These are phyloP conservation scores for Pholiota microspora DNA, from an alignment of 768 basidiomycete species.

Conservation along the genomic window DNA sequence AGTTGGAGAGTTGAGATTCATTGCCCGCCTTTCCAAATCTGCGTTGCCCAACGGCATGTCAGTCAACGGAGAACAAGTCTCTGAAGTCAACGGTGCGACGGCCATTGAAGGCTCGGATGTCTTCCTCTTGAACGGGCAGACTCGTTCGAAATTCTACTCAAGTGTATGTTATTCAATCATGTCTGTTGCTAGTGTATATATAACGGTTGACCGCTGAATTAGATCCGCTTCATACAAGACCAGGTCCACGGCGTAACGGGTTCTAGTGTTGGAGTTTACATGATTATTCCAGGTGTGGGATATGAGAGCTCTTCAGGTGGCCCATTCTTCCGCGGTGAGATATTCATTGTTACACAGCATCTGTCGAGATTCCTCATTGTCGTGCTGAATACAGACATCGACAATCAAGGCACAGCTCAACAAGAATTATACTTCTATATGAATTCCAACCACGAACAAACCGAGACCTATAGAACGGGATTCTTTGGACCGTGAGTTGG, in stretches of 20 bases:
- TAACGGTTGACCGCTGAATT: not conserved
- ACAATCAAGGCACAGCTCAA: conserved; percentile 44
- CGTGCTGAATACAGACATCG: conserved; percentile 32
- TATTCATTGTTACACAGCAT: not conserved
- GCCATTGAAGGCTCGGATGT: conserved; percentile 50
- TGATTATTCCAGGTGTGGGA: conserved; percentile 41
- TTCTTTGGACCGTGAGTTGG: conserved; percentile 44
- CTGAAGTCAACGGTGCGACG: conserved; percentile 40
- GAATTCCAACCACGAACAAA: conserved; percentile 47
- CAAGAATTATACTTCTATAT: conserved; percentile 50
- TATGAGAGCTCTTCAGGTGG: conserved; percentile 49
- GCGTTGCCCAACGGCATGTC: conserved; percentile 35
- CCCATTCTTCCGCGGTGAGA: conserved; percentile 44
- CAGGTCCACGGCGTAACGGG: conserved; percentile 50
- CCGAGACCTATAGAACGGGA: conserved; percentile 41
- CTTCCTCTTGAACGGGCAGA: conserved; percentile 41
- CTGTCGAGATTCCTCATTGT: not conserved
- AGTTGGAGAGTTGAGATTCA: conserved; percentile 47
- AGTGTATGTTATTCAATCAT: conserved; percentile 33
- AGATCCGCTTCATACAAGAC: conserved; percentile 50
- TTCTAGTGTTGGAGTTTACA: conserved; percentile 41
- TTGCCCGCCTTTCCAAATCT: conserved; percentile 42
- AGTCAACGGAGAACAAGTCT: conserved; percentile 18
- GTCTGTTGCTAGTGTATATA: not conserved
- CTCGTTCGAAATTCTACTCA: conserved; percentile 48